Base-by-base conservation (phyloP, 1,139 yeast species). In the Hyphopichia wangnamkhiaoensis region DNA sequence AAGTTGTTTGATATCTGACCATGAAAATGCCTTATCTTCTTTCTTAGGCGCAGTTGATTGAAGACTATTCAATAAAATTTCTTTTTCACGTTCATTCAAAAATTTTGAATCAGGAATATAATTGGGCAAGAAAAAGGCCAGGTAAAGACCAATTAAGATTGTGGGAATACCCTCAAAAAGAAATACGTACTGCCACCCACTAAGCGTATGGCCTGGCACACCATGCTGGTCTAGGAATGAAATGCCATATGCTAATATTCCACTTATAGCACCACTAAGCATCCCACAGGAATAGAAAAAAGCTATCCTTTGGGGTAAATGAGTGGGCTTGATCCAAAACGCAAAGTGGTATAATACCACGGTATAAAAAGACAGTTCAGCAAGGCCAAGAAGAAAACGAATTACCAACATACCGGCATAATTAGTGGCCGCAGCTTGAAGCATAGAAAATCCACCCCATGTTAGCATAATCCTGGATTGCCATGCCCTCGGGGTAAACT, bases 341-440 rank as follows among this genome's bases (percentile, higher is more conserved):
- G 47, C 36, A 25, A 50, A 37, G 24, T 49, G 50, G 33, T 49
- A 49, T 14, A 50, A 34, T 4, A 49, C 50, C 28, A 39, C 33
- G 1, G 69, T 64, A 31, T 55, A 53, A 29, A 56, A 58, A 7
- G 54, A 50, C 34, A 56, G 49, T 43, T 63, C 69, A 23, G 60
- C 42, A 20, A 58, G 34, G 9, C 68, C 69, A 19, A 61, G 46
- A 19, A 61, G 42, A 24, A 58, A 56, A 41, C 69, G 48, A 13
- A 57, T 49, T 4, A 59, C 56, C 8, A 59, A 39, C n/a, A 63
- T 40, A 1, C 60, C 59, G 12, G 55, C 53, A 38, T 48, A 61
- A 32, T 43, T 49, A 18, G 43, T 42, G 16, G 58, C 56, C 4
- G 60, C 56, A 13, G 47, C 48, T 28, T 46, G 50, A 14, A 44